Base-by-base conservation (phyloP, 495 filamentous ascomycete genomes). In the Lichenothelia convexa region DNA sequence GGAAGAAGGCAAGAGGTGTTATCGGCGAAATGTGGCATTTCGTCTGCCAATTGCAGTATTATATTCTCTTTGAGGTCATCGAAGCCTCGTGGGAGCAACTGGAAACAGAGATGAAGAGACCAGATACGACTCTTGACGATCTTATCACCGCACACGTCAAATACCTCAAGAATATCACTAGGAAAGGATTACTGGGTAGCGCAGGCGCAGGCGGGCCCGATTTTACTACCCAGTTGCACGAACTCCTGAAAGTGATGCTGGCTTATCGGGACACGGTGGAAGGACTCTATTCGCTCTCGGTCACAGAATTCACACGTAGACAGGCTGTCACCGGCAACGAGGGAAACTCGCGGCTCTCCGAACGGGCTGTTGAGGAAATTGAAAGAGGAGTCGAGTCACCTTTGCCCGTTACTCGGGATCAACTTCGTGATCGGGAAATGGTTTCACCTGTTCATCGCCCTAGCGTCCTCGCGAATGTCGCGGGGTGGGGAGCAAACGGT, bases 11-110 rank as follows among this genome's bases (percentile, higher is more conserved):
- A 21, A 66, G 87, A 45, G 84, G 89, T 30, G 75, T 72, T 15
- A 71, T 93, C 13, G 85, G 87, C 15, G 91, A 95, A 54, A 99
- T 99, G 91, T 80, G 94, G 5, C 91, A 95, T 53, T 94, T 99
- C 45, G 80, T 95, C 47, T 79, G 80, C 39, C 91, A 99, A 55
- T 67, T 99, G 21, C 91, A 95, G 53, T 93, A 93, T 58, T 99
- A 99, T 56, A 94, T 99, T 46, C 70, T 99, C 13, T 94, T 94
- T 48, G 89, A 95, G 55, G 91, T 99, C 44, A 95, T 99, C 52
- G 89, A 95, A 56, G 72, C 75, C 36, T 80, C 78, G 36, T 99
- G 91, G 91, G 74, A 80, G 42, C 74, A 82, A 44, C 67, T 99
- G 5, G 78, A 93, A 45, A 66, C 70, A 3, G 77, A 77, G 24